phyloP scores from a whole-genome alignment of 1,284 basidiomycete species.

The Cystobasidium pallidum region DNA sequence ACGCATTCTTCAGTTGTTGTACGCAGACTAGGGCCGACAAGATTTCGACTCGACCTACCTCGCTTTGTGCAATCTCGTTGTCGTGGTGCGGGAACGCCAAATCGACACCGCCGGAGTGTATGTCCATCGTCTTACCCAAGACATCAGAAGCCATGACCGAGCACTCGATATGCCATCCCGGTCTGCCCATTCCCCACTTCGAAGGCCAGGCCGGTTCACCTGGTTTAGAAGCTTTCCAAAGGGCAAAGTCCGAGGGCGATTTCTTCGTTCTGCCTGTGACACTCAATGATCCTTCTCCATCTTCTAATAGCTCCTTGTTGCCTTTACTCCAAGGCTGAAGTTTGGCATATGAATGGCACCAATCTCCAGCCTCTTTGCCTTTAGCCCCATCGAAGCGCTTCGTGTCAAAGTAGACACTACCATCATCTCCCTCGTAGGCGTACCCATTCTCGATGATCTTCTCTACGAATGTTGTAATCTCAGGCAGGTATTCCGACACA shows the following conservation, averaged over 20 bases:
- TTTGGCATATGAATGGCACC: slow-evolving; percentile 86
- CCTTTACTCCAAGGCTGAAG: slow-evolving; percentile 94
- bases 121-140: slow-evolving; percentile 91
- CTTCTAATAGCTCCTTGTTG: slow-evolving; percentile 84
- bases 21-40: not conserved
- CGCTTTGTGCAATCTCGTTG: slow-evolving; percentile 97
- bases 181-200: slow-evolving; percentile 94
- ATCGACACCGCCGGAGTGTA: slow-evolving; percentile 96
- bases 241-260: slow-evolving; percentile 78
- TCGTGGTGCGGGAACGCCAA: slow-evolving; percentile 99
- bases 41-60: slow-evolving; percentile 58
- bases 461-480: slow-evolving; percentile 88
- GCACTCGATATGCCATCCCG: slow-evolving; percentile 99
- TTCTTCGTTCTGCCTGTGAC: slow-evolving; percentile 64
- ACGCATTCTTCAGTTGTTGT: slow-evolving; percentile 58
- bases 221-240: slow-evolving; percentile 97
- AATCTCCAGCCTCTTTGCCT: slow-evolving; percentile 56
- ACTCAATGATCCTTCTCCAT: slow-evolving; percentile 79
- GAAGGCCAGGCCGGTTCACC: slow-evolving; percentile 98
- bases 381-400: slow-evolving; percentile 74
- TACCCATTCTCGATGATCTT: slow-evolving; percentile 85
- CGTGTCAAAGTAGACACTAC: slow-evolving; percentile 95
- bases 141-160: slow-evolving; percentile 97
- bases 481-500: slow-evolving; percentile 95
- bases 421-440: slow-evolving; percentile 75